Conservation (phyloP, 345 rosid genomes). For the Streptanthus diversifolius region DNA sequence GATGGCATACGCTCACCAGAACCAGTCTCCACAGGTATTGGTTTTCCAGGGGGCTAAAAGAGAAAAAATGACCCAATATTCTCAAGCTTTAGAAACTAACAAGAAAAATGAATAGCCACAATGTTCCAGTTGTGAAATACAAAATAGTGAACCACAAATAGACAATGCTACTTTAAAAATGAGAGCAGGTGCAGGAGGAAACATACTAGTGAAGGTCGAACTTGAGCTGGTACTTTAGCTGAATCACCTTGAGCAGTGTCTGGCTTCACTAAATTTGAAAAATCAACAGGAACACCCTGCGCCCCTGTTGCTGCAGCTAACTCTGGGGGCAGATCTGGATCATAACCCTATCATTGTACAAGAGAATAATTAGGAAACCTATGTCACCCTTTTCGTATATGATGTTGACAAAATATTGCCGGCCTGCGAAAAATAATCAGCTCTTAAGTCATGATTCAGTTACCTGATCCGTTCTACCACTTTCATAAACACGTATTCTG, state of each 20-base stretch:
- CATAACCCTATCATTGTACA: constrained; percentile 58
- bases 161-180: constrained; percentile 6
- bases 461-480: constrained; percentile 94
- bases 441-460: constrained; percentile 5
- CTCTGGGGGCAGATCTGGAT: constrained; percentile 98
- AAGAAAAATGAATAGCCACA: not conserved
- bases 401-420: constrained; percentile 5
- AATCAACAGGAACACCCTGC: constrained; percentile 58
- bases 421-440: not conserved
- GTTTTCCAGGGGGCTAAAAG: constrained; percentile 90
- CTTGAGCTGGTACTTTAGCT: constrained; percentile 54
- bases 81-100: constrained; percentile 3
- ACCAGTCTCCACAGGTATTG: constrained; percentile 95
- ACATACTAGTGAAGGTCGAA: constrained; percentile 81
- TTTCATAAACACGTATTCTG: constrained; percentile 97
- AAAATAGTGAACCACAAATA: not conserved
- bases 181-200: constrained; percentile 16
- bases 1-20: constrained; percentile 89
- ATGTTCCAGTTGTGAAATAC: not conserved
- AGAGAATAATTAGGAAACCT: constrained; percentile 11
- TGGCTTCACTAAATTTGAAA: constrained; percentile 52
- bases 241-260: constrained; percentile 59
- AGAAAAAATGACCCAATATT: constrained; percentile 18
- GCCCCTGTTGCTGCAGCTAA: constrained; percentile 89
- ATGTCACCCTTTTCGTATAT: constrained; percentile 6